Base-by-base conservation (phyloP, 169 alveolate genomes). In the Plasmodium billcollinsi region DNA sequence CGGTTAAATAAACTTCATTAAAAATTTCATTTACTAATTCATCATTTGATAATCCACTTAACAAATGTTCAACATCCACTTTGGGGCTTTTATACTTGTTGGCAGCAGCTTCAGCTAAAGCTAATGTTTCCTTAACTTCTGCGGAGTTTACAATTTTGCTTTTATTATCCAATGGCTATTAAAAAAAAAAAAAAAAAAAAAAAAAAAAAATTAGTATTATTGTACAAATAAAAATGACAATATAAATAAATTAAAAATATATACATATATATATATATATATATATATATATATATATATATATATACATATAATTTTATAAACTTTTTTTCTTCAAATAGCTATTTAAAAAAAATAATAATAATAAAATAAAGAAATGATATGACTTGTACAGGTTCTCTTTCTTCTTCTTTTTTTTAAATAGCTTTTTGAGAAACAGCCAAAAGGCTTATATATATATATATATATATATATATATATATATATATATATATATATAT, bases 81-180 rank as follows among this genome's bases (percentile, higher is more conserved):
- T 85, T 85, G 11, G 58, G 75, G 6, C 92, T 61, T 71, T 54
- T 62, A 21, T 85, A 85, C 14, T 85, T 85, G 12, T 61, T 71
- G 4, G 88, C 74, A 14, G 52, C 11, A n/a, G 33, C 29, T 54
- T 85, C 86, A 15, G 92, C 92, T 54, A 52, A 72, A 9, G 92
- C 92, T 26, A 85, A 20, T 2, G 62, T 59, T 45, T 85, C 92
- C 14, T 71, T 59, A 18, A 29, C 45, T 43, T 61, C 88, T 5
- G 71, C 92, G 0, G 92, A 85, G n/a, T 85, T 26, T 2, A 15
- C 14, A 20, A 72, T 21, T 24, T 59, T 85, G 12, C 50, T 45
- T 39, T 85, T 85, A 29, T 66, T 66, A 4, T 72, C 92, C 20
- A 85, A 69, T n/a, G 92, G 92, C 92, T 85, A 50, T n/a, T 54